Evolutionary conservation across 805 yeast genomes (phyloP), one percentile per base, ranked within the genome.

Genomic region (Grigorovia jiainica): DNA sequence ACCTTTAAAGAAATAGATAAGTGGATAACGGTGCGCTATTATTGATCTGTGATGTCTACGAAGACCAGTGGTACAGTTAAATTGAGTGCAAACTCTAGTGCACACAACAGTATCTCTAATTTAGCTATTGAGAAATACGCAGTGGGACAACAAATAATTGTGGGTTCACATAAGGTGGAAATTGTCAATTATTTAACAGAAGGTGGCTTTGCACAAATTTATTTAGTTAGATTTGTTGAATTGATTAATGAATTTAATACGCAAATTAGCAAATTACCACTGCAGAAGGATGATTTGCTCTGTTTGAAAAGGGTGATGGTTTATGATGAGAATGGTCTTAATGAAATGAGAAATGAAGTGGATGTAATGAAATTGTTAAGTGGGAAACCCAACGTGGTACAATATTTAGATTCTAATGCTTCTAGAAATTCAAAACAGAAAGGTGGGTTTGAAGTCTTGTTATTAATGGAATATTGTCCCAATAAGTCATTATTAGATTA

Each of bases 381-480:
- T 17, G 67, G 71, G 13, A 74, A 78, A 35, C 64, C 76, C 21
- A 71, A 74, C 48, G 76, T 82, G 40, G 92, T 83, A 23, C 71
- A 70, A 45, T 82, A 82, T 54, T 80, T 71, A 51, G 94, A 84
- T 57, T 81, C 89, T 2, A 80, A 82, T 55, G 92, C 94, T 1
- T 77, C 81, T 34, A 66, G 85, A 42, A 50, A 54, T 15, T 47
- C 41, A 3, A 63, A 64, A 23, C 64, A 64, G 10, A 48, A 54
- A 23, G 60, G 60, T 8, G 76, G 76, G 1, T 92, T 86, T 60
- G 97, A 90, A 63, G 97, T 92, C 7, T 68, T 90, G 42, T 76
- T 90, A 34, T 68, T 90, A 49, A 92, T 90, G 97, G 98, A 90
- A 61, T 75, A 81, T 52, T 90, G 98, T 59, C 81, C 95, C 9